A percentile compares a stretch with the other conserved stretches of the same genome.
Conservation (phyloP, 345 rosid genomes). For the Pistacia atlantica region DNA sequence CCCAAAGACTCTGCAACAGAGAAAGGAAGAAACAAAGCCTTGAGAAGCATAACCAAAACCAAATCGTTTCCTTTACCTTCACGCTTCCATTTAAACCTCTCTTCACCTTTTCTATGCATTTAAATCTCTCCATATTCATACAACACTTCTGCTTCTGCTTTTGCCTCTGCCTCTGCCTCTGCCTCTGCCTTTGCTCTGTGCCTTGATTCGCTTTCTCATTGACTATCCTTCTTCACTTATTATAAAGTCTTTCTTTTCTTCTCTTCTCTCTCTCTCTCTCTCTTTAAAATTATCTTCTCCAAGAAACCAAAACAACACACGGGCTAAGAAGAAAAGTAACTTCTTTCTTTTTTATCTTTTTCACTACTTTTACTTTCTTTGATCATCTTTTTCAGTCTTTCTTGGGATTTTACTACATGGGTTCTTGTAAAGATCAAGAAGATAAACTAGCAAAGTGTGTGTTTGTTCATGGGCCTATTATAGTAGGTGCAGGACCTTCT, state of each 20-base stretch:
- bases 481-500: slow-evolving; percentile 98
- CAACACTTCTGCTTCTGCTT: neutral
- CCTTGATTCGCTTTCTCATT: slow-evolving; percentile 7
- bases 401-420: slow-evolving; percentile 43
- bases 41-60: slow-evolving; percentile 20
- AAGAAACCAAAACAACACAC: slow-evolving; percentile 15
- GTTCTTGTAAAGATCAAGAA: slow-evolving; percentile 36
- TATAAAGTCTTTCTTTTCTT: slow-evolving; percentile 15
- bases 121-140: slow-evolving; percentile 4
- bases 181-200: neutral
- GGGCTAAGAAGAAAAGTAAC: slow-evolving; percentile 16
- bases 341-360: neutral
- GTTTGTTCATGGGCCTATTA: slow-evolving; percentile 59
- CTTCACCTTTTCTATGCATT: slow-evolving; percentile 17
- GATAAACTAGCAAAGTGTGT: slow-evolving; percentile 18
- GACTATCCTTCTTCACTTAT: neutral
- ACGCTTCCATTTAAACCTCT: slow-evolving; percentile 33
- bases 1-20: neutral
- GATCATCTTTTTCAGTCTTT: slow-evolving; percentile 9
- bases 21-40: slow-evolving; percentile 13
- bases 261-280: neutral
- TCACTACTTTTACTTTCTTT: neutral
- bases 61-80: slow-evolving; percentile 38
- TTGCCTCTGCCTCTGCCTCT: no score
- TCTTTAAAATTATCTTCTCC: neutral